Conservation (phyloP, 495 filamentous ascomycete species). For the Aspergillus kassunensis region DNA sequence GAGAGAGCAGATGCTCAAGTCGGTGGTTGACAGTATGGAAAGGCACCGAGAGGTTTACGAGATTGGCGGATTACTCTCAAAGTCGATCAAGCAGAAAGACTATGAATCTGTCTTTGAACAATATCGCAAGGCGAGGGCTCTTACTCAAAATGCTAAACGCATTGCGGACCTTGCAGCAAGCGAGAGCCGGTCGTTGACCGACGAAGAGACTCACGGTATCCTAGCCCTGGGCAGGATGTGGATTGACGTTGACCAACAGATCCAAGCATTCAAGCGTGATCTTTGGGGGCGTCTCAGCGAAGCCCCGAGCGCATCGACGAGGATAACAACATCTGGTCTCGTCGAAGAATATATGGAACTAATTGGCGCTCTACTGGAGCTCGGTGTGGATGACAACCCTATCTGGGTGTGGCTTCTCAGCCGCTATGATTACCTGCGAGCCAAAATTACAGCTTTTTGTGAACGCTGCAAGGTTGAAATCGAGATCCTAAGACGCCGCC, state of each 20-base stretch:
- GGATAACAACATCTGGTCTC: slow-evolving; percentile 37
- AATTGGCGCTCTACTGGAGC: slow-evolving; percentile 79
- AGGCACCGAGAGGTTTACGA: slow-evolving; percentile 76
- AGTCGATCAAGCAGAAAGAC: slow-evolving; percentile 83
- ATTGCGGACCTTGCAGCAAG: slow-evolving; percentile 51
- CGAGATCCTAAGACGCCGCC: slow-evolving; percentile 77
- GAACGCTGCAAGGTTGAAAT: slow-evolving; percentile 86
- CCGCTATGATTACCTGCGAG: slow-evolving; percentile 81
- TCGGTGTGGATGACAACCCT: slow-evolving; percentile 92
- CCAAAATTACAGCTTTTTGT: slow-evolving; percentile 70
- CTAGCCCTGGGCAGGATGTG: slow-evolving; percentile 91
- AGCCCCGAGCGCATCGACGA: slow-evolving; percentile 43
- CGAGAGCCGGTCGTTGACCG: slow-evolving; percentile 49
- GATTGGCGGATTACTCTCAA: slow-evolving; percentile 68
- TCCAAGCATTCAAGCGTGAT: slow-evolving; percentile 81
- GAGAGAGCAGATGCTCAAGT: slow-evolving; percentile 79
- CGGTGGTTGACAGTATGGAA: slow-evolving; percentile 68
- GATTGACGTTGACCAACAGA: slow-evolving; percentile 81
- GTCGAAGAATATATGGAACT: slow-evolving; percentile 85
- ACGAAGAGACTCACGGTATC: slow-evolving; percentile 77
- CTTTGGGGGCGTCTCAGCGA: slow-evolving; percentile 76
- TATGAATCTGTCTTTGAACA: slow-evolving; percentile 84
- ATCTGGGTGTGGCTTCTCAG: slow-evolving; percentile 93
- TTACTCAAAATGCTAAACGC: slow-evolving; percentile 67
- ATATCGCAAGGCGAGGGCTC: slow-evolving; percentile 71